Percentiles rank a stretch among this genome's conserved stretches.
These are phyloP conservation scores for Phytophthora pinifolia DNA, from an alignment of 352 stramenopile species.

Conservation along the genomic window DNA sequence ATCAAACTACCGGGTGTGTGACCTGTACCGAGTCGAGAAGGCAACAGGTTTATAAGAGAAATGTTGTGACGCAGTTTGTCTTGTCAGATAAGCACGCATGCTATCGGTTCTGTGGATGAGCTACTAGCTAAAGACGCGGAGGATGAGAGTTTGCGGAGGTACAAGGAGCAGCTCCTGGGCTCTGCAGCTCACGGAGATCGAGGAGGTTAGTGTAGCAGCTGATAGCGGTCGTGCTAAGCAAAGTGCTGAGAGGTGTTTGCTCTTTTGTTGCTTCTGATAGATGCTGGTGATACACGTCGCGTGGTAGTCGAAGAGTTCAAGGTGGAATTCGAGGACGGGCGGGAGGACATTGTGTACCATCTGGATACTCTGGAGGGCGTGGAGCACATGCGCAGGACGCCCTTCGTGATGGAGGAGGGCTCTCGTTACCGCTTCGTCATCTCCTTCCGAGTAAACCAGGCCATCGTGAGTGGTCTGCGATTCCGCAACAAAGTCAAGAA, in stretches of 20 bases:
- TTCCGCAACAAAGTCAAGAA: slow-evolving; percentile 90
- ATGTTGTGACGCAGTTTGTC: slow-evolving; percentile 2
- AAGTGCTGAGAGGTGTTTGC: neutral
- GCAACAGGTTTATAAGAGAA: neutral
- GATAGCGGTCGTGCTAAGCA: too few species aligned
- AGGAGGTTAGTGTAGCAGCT: slow-evolving; percentile 43
- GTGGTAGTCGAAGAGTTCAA: slow-evolving; percentile 88
- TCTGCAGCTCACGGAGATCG: slow-evolving; percentile 76
- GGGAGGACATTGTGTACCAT: slow-evolving; percentile 67
- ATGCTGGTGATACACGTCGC: slow-evolving; percentile 56
- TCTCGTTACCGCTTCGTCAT: slow-evolving; percentile 85
- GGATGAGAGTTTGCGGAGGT: slow-evolving; percentile 81
- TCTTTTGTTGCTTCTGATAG: slow-evolving; percentile 21
- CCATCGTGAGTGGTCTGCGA: slow-evolving; percentile 83
- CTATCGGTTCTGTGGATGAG: slow-evolving; percentile 65
- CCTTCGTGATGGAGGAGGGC: slow-evolving; percentile 76
- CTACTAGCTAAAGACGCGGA: slow-evolving; percentile 77
- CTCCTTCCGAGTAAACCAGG: slow-evolving; percentile 81
- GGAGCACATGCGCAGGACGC: slow-evolving; percentile 68
- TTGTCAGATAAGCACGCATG: slow-evolving; percentile 60
- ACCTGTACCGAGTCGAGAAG: neutral
- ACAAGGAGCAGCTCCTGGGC: slow-evolving; percentile 86
- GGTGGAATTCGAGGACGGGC: slow-evolving; percentile 79
- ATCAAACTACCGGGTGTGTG: slow-evolving; percentile 51
- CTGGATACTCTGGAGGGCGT: slow-evolving; percentile 70